phyloP scores from a whole-genome alignment of 495 filamentous ascomycete species.

The Trypethelium eluteriae region DNA sequence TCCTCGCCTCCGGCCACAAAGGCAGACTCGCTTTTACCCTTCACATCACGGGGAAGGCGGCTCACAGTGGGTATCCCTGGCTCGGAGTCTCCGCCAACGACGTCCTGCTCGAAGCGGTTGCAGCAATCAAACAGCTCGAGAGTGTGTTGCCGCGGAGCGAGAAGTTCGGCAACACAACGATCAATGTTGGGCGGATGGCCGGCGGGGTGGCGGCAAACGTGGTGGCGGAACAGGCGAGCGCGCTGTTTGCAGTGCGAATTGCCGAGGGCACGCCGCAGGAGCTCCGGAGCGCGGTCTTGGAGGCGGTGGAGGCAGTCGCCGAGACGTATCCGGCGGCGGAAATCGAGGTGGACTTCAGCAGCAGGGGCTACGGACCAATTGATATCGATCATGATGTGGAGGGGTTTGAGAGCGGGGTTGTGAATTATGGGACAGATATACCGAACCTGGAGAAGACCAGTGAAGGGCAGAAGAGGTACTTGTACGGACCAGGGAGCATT shows the following conservation, averaged over 20 bases:
- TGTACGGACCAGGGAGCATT: constrained; percentile 85
- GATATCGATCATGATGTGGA: constrained; percentile 72
- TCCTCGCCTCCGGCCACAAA: constrained; percentile 85
- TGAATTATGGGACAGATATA: constrained; percentile 91
- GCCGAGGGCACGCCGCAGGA: constrained; percentile 59
- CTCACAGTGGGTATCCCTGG: constrained; percentile 85
- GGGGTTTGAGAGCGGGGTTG: constrained; percentile 69
- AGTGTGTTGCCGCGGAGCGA: constrained; percentile 59
- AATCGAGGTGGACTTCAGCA: constrained; percentile 51
- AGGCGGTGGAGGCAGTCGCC: constrained; percentile 43
- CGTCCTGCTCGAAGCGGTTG: constrained; percentile 60
- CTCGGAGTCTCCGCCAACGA: constrained; percentile 73
- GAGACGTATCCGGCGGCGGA: constrained; percentile 44
- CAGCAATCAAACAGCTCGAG: constrained; percentile 50
- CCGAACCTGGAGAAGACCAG: constrained; percentile 55
- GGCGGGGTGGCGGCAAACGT: constrained; percentile 88
- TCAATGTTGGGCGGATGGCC: constrained; percentile 71
- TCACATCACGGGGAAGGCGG: constrained; percentile 63
- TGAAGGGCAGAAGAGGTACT: constrained; percentile 64
- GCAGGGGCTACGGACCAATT: constrained; percentile 62
- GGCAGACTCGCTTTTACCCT: constrained; percentile 61
- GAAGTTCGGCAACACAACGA: constrained; percentile 74
- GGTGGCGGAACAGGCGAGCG: constrained; percentile 63
- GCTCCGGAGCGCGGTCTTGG: constrained; percentile 47
- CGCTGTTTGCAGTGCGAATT: constrained; percentile 61